Evolutionary conservation across 2,329 filamentous ascomycete genomes (phyloP), one percentile per base, ranked within the genome.

Genomic region (Neurospora sp.): DNA sequence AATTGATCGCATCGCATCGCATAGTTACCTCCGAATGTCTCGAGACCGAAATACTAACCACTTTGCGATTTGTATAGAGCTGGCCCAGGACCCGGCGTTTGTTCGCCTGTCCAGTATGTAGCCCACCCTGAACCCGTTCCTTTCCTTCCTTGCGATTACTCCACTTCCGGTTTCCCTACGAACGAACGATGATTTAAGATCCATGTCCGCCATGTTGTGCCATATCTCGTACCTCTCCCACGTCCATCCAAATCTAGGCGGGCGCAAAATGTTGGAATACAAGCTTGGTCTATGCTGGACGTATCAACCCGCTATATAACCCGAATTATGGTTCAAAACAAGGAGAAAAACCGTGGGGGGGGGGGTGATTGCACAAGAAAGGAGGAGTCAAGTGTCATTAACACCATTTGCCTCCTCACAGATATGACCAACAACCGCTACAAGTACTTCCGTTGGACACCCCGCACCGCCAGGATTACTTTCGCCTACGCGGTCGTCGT

Each of bases 381-480:
- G 8, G 17, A 70, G 19, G 4, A 13, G 23, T 46, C n/a, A 10
- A 62, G 13, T 36, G 28, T 62, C 52, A 33, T 33, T 62, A 33
- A 62, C 52, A 62, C 52, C 13, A 4, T 17, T 33, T 17, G 23
- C 28, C 38, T 52, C n/a, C 19, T 38, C 28, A 68, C 77, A 97
- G 94, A 91, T 80, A 92, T 97, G 89, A 88, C 87, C 78, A 84
- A 87, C 78, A 93, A 92, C 84, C 91, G 96, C 75, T 91, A 94
- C 87, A 93, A 93, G 83, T 97, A 93, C 87, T 99, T 98, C 87
- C 88, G 93, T 81, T 98, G 93, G 93, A 98, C 91, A 42, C 87
- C 89, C 68, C 87, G 91, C 77, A 97, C 93, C 66, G 93, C 93
- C 38, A 89, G 88, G 83, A 81, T 97, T 77, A 90, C 90, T 4